Base-by-base conservation (phyloP, 192 early-diverging fungal species). In the Umbelopsis ramanniana region DNA sequence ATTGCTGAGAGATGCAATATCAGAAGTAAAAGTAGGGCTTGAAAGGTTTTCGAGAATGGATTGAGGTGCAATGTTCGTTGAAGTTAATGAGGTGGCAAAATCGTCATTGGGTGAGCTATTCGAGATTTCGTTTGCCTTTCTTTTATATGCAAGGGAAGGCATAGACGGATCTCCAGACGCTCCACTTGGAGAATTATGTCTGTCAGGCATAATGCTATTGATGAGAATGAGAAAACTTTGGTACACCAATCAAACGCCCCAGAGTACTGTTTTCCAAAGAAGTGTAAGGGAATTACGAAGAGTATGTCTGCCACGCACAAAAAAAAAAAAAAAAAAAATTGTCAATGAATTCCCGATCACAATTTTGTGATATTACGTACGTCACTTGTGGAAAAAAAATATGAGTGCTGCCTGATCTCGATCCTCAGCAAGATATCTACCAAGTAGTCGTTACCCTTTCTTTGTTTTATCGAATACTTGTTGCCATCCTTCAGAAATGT, bases 281-380 rank as follows among this genome's bases (percentile, higher is more conserved):
- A 37, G 5, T 37, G 57, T 17, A 35, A 19, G 12, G 11, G 9
- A 37, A 5, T 63, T 15, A 29, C 26, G 11, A 4, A 19, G 14
- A 2, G 57, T 37, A 29, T 11, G 33, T 35, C 57, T 2, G 14
- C 33, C 14, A 63, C 26, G 15, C 33, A 63, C 33, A 24, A 29
- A 63, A 63, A 63, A 63, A 63, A 63, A 63, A 63, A 63, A 63
- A 63, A 63, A 63, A 37, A 26, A 63, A 35, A 63, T 37, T 63
- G 57, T 43, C 40, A 7, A 43, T 43, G 17, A 63, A 37, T 63
- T 37, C 33, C 29, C 6, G 23, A 26, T 54, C 53, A 54, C 53
- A 26, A 26, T 22, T 26, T 54, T 54, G n/a, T 26, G 53, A 11
- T 10, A 24, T 22, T 11, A 26, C n/a, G n/a, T 9, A 54, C 23